Percentiles rank a stretch among this genome's conserved stretches.
phyloP scores from a whole-genome alignment of 805 yeast species.

The Zygoascus flipseniorum region DNA sequence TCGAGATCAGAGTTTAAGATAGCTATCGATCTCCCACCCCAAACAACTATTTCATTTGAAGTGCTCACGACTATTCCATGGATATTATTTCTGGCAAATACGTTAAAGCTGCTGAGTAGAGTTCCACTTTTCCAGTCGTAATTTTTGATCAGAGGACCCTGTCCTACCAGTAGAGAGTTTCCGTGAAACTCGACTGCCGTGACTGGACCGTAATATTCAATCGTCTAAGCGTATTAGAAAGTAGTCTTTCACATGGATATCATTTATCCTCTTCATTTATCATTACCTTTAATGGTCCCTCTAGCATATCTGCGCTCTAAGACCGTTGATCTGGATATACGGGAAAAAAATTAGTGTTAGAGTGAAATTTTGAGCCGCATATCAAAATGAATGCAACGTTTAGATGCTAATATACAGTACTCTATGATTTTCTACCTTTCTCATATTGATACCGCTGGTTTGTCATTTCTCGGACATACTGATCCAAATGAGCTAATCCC shows the following conservation, averaged over 20 bases:
- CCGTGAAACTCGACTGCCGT: slow-evolving; percentile 46
- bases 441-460: slow-evolving; percentile 15
- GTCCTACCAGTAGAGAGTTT: slow-evolving; percentile 47
- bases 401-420: neutral
- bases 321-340: neutral
- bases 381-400: neutral
- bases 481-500: slow-evolving; percentile 25
- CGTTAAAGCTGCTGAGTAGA: slow-evolving; percentile 33
- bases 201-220: slow-evolving; percentile 44
- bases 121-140: slow-evolving; percentile 38
- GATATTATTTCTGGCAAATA: slow-evolving; percentile 68
- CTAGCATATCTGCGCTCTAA: neutral
- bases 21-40: slow-evolving; percentile 69
- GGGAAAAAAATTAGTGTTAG: neutral
- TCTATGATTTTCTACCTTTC: neutral
- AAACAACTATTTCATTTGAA: slow-evolving; percentile 33
- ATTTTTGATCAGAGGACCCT: slow-evolving; percentile 58
- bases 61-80: slow-evolving; percentile 54
- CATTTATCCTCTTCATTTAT: no score
- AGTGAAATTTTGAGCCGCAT: neutral
- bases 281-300: neutral
- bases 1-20: slow-evolving; percentile 30
- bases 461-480: slow-evolving; percentile 30
- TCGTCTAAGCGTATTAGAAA: neutral
- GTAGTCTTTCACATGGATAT: neutral